Evolutionary conservation across 2,329 filamentous ascomycete genomes (phyloP).

Genomic region (Coniochaeta sp.): DNA sequence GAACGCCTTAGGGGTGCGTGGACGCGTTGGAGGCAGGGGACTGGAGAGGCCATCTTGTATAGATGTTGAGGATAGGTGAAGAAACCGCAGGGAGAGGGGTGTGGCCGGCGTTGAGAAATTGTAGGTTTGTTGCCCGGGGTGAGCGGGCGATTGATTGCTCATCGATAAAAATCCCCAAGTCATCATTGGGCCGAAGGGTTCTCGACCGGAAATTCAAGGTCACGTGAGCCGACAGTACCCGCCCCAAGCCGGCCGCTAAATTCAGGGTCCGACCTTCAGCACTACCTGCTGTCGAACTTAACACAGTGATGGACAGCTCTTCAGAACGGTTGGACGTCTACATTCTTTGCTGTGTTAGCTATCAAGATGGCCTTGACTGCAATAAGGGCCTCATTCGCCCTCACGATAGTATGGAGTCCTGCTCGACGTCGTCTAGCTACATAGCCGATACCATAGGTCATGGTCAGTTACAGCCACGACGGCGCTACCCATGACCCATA

Average conservation of each 20-base stretch:
- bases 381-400: too few species aligned
- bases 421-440: too few species aligned
- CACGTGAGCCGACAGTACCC: slow-evolving; percentile 3
- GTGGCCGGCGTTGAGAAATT: background rate
- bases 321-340: too few species aligned
- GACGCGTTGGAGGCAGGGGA: slow-evolving; percentile 32
- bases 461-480: too few species aligned
- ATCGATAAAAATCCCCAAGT: background rate
- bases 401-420: too few species aligned
- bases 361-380: too few species aligned
- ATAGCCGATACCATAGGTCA: too few species aligned
- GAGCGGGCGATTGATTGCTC: background rate
- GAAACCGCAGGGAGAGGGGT: background rate
- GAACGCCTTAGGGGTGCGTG: slow-evolving; percentile 35
- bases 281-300: too few species aligned
- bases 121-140: background rate
- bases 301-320: too few species aligned
- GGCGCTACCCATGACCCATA: too few species aligned
- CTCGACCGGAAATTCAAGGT: background rate
- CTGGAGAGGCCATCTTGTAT: slow-evolving; percentile 30
- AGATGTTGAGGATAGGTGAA: background rate
- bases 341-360: too few species aligned
- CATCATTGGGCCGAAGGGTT: background rate
- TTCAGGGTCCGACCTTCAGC: too few species aligned
- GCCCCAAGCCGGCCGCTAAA: background rate